Evolutionary conservation across 257 asterid genomes (phyloP).

Genomic region (Solanum commersonii): DNA sequence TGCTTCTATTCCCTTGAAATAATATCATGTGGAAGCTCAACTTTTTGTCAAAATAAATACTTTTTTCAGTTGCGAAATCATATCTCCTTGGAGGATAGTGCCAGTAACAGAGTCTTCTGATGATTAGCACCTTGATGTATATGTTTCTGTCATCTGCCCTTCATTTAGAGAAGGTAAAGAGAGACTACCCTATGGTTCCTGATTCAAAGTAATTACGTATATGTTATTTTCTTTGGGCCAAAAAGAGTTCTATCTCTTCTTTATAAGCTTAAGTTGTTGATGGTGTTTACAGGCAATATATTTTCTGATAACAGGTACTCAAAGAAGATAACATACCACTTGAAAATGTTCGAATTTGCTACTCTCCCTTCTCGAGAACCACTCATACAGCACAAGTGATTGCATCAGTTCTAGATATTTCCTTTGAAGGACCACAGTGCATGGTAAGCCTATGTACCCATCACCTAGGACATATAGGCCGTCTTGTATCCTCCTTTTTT

Average conservation of each 20-base stretch:
- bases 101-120: not conserved
- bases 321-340: conserved; percentile 31
- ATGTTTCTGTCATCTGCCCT: not conserved
- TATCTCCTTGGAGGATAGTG: not conserved
- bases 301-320: conserved; percentile 36
- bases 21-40: not conserved
- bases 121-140: not conserved
- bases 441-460: conserved; percentile 27
- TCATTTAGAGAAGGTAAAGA: not conserved
- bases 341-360: conserved; percentile 75
- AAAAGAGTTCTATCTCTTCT: not conserved
- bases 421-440: conserved; percentile 75
- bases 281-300: not conserved
- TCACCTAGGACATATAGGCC: not conserved
- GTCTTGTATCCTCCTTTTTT: not conserved
- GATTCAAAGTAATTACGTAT: not conserved
- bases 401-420: conserved; percentile 58
- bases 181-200: not conserved
- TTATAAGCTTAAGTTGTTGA: not conserved
- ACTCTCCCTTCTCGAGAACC: conserved; percentile 94
- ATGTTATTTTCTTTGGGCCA: not conserved
- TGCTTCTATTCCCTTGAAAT: not conserved
- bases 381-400: conserved; percentile 70
- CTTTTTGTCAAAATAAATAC: not conserved
- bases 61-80: not conserved